Conservation (phyloP, 257 asterid species). For the Coffea eugenioides region DNA sequence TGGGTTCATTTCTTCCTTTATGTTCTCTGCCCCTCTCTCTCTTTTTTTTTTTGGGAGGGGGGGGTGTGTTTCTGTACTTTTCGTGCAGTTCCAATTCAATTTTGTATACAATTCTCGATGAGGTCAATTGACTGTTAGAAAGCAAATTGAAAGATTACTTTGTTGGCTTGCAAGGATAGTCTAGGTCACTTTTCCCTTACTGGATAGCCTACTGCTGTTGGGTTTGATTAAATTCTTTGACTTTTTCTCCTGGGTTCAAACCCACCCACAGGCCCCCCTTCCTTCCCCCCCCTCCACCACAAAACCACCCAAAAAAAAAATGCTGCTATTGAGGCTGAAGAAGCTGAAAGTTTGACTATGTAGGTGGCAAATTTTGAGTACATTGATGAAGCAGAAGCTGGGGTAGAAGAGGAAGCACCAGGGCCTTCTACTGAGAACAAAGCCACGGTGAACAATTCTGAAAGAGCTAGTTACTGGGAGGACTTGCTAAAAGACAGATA, state of each 20-base stretch:
- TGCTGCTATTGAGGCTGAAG: neutral
- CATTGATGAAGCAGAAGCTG: conserved; percentile 69
- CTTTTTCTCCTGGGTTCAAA: neutral
- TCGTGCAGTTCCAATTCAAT: too few species aligned
- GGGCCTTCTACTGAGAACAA: conserved; percentile 51
- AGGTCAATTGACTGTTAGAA: neutral
- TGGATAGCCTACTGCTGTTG: neutral
- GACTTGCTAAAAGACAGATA: conserved; percentile 80
- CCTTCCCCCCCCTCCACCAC: too few species aligned
- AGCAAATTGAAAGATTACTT: neutral
- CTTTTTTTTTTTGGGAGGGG: too few species aligned
- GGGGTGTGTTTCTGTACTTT: neutral
- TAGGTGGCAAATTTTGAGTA: conserved; percentile 98
- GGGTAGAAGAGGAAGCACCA: conserved; percentile 73
- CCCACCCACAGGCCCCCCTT: too few species aligned
- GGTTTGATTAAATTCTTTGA: neutral
- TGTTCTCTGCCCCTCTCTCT: neutral
- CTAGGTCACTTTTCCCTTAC: neutral
- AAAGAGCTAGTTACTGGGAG: conserved; percentile 82
- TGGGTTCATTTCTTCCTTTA: neutral
- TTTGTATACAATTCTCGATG: too few species aligned
- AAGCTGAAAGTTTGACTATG: conserved; percentile 18
- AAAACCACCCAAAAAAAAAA: neutral
- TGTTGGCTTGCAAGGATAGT: neutral
- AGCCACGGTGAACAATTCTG: conserved; percentile 63